These are phyloP conservation scores for Fagopyrum homotropicum DNA, from an alignment of 148 eudicot species.

Conservation along the genomic window DNA sequence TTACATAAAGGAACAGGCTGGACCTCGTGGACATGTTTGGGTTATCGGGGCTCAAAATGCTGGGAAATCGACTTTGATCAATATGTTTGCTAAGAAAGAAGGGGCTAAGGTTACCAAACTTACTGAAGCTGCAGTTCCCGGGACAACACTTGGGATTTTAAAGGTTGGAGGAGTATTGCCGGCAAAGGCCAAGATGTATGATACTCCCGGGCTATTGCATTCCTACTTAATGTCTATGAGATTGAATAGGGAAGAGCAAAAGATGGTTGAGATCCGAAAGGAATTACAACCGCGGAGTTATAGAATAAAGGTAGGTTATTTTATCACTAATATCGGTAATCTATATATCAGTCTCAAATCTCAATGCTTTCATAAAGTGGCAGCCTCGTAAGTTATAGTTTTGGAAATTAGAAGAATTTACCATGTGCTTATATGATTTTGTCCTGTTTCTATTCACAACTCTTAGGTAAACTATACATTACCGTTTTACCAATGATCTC, in stretches of 20 bases:
- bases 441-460: too few species aligned
- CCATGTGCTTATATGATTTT: too few species aligned
- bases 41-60: constrained; percentile 97
- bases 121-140: constrained; percentile 94
- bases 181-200: constrained; percentile 94
- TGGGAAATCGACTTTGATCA: constrained; percentile 87
- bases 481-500: too few species aligned
- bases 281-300: constrained; percentile 78
- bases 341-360: not conserved
- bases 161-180: constrained; percentile 86
- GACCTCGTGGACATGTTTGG: constrained; percentile 98
- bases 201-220: constrained; percentile 88
- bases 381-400: not conserved
- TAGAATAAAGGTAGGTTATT: constrained; percentile 68
- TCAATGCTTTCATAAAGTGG: not conserved
- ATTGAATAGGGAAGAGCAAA: constrained; percentile 87
- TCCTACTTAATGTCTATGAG: constrained; percentile 80
- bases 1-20: constrained; percentile 68
- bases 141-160: constrained; percentile 90
- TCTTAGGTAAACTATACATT: too few species aligned
- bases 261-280: constrained; percentile 85
- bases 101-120: constrained; percentile 77
- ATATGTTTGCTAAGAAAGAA: constrained; percentile 78
- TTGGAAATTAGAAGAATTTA: not conserved
- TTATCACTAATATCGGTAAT: not conserved